Evolutionary conservation across 768 basidiomycete species (phyloP).

Genomic region (Trametes maxima): DNA sequence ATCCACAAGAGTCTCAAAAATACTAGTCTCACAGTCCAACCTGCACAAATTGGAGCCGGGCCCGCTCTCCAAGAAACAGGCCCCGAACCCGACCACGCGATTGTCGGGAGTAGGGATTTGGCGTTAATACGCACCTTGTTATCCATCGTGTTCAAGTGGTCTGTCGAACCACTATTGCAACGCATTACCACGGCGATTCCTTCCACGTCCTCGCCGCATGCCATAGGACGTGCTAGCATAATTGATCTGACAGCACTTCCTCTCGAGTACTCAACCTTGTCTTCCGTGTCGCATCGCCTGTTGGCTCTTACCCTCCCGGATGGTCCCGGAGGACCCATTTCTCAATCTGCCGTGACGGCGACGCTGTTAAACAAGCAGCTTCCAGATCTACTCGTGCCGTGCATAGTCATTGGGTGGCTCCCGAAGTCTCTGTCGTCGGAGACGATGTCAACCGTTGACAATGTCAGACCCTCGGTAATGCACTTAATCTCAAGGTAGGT

Average conservation of each 20-base stretch:
- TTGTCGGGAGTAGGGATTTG: slow-evolving; percentile 70
- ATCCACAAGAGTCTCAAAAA: slow-evolving; percentile 48
- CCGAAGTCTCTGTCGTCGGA: slow-evolving; percentile 52
- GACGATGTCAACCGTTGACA: slow-evolving; percentile 43
- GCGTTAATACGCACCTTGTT: slow-evolving; percentile 61
- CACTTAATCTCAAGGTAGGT: slow-evolving; percentile 68
- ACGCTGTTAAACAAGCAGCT: slow-evolving; percentile 60
- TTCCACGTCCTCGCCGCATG: slow-evolving; percentile 29
- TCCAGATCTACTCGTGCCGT: slow-evolving; percentile 58
- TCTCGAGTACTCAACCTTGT: slow-evolving; percentile 48
- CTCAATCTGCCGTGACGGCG: slow-evolving; percentile 63
- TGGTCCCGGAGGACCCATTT: slow-evolving; percentile 48
- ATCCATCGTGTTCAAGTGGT: slow-evolving; percentile 75
- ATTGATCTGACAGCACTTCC: slow-evolving; percentile 47
- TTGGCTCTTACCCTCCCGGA: slow-evolving; percentile 55
- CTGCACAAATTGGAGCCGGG: background rate
- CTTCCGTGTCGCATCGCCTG: slow-evolving; percentile 45
- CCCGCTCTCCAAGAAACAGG: background rate
- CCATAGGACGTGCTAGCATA: slow-evolving; percentile 46
- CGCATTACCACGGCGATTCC: slow-evolving; percentile 38
- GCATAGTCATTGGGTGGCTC: slow-evolving; percentile 73
- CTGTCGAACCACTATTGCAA: slow-evolving; percentile 53
- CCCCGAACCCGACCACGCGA: slow-evolving; percentile 28
- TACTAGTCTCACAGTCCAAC: too few species aligned
- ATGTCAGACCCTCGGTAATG: slow-evolving; percentile 52